Base-by-base conservation (phyloP, 1,139 yeast species). In the Yamadazyma atmosphaerica region DNA sequence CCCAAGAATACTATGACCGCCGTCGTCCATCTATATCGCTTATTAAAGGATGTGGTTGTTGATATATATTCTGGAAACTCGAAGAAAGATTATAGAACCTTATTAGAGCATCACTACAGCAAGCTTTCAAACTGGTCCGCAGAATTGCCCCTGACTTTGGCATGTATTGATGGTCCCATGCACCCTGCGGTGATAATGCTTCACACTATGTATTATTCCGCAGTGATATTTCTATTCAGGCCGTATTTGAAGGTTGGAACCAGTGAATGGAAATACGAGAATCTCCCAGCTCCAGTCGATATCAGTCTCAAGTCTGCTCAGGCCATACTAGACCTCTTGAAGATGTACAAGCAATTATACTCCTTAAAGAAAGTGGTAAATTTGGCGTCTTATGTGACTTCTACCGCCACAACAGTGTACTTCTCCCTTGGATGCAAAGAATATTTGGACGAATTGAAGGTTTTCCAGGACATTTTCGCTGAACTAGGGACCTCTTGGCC, bases 101-200 rank as follows among this genome's bases (percentile, higher is more conserved):
- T 35, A 14, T 33, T 43, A 16, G 38, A 34, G 16, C 23, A 33
- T 13, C 40, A 39, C 29, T 33, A 31, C 32, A 18, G 28, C 15
- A 30, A 27, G 21, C 28, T 44, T 9, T 16, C 28, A 17, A 26
- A 15, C 15, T 43, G 45, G 46, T 27, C 28, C 15, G 22, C 21
- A 4, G 24, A 28, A 13, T 34, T 43, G 11, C 46, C 46, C 11
- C 11, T 21, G 13, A 15, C 21, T n/a, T 32, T 44, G 4, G 33
- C 26, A 16, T 32, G 25, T 12, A 14, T 19, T 14, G 34, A 38
- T 14, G 33, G 29, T 16, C 31, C 12, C 6, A 22, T 37, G 33
- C 44, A 44, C 25, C 48, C 48, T n/a, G 44, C 44, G 4, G 43
- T 43, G 10, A 41, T 44, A 10, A 43, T 44, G 47, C 25, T 44